Evolutionary conservation across 1,284 basidiomycete genomes (phyloP), one percentile per base, ranked within the genome.

Genomic region (Ceratobasidium sp.): DNA sequence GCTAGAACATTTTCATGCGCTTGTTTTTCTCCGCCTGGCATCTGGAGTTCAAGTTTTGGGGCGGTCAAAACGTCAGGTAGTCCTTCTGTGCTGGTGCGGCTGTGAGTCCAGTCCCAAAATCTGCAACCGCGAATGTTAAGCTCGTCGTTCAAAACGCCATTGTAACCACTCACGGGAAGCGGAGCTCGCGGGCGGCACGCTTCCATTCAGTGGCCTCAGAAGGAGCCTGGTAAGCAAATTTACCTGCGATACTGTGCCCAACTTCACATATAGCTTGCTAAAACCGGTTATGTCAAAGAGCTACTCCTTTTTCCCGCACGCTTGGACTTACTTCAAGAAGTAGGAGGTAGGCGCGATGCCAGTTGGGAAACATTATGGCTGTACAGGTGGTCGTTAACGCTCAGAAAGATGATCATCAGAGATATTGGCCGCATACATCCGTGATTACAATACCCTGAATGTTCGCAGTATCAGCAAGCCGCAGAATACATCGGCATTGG

Each of bases 91-190:
- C 42, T 42, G 15, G 71, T 70, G 28, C 56, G 28, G 2, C 59
- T 67, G 50, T 71, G 52, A 17, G 74, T 76, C 78, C 78, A 79
- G 44, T 79, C 78, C 74, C 74, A 79, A 52, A 70, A 79, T 4
- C 78, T 78, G 46, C 12, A 40, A 52, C 20, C 13, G 33, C 33
- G 33, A 33, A 33, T 33, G 33, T 33, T 33, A 33, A 33, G 33
- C 33, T 33, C 33, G 33, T 33, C 33, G 33, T 33, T 33, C 33
- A 33, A 33, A 33, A 33, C 33, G 33, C 33, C 33, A 33, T 33
- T 33, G 33, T 33, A 33, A 33, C 33, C 26, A 76, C 78, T 46
- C 44, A 78, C 74, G 78, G 78, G 40, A 75, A 79, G 10, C 78
- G 78, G 20, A 79, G 71, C 42, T 79, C 46, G 13, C 66, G 67